phyloP scores from a whole-genome alignment of 2,329 filamentous ascomycete genomes.

The Corynespora cassiicola region DNA sequence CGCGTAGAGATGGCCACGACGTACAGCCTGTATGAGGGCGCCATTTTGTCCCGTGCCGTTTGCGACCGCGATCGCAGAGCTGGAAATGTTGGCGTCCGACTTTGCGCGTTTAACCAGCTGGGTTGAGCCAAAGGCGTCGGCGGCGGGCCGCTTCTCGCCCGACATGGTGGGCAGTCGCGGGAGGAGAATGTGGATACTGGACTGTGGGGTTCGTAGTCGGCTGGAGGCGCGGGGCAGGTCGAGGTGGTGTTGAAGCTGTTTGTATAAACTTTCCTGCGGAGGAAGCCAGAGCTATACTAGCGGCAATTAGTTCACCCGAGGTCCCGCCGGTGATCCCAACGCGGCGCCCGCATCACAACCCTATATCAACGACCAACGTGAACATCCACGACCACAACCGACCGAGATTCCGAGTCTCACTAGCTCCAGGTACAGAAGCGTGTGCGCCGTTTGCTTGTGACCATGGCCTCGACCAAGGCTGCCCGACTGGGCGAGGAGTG shows the following conservation, averaged over 20 bases:
- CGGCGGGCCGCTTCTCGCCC: conserved; percentile 89
- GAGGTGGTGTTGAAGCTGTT: conserved; percentile 7
- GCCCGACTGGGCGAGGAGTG: conserved; percentile 78
- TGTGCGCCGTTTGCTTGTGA: no score
- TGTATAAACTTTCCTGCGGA: conserved; percentile 30
- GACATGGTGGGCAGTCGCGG: conserved; percentile 83
- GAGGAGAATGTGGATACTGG: conserved; percentile 5
- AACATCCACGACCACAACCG: no score
- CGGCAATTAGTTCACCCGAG: no score
- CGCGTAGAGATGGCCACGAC: conserved; percentile 54
- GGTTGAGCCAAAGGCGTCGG: conserved; percentile 77
- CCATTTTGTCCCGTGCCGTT: conserved; percentile 65
- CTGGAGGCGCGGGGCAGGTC: conserved; percentile 7
- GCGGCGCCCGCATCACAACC: conserved; percentile 21
- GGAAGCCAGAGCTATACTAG: conserved; percentile 14
- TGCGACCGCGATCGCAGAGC: conserved; percentile 63
- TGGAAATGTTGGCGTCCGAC: conserved; percentile 63
- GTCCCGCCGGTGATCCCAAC: no score
- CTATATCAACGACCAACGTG: conserved; percentile 21
- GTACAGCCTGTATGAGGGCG: conserved; percentile 70
- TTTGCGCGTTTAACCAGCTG: conserved; percentile 93
- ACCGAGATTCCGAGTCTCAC: no score
- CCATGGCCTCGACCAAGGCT: conserved; percentile 67
- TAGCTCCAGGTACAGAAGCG: no score
- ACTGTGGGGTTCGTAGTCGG: neutral